Conservation (phyloP, 345 rosid species). For the Erodium maritimum region DNA sequence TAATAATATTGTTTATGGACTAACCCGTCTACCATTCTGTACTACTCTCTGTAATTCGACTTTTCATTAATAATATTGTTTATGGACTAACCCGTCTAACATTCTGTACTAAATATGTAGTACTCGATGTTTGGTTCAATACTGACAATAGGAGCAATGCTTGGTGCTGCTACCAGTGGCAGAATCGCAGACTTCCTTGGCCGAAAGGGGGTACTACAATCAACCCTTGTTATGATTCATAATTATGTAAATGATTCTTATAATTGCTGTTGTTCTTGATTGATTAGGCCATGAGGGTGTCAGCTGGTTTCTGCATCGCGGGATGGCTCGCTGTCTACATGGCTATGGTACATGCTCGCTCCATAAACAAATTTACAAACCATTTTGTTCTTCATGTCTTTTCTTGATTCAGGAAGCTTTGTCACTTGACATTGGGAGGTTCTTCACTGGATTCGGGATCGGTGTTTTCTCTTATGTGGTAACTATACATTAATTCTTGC, state of each 20-base stretch:
- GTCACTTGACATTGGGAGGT: slow-evolving; percentile 69
- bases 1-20: too few species aligned
- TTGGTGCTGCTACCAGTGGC: slow-evolving; percentile 85
- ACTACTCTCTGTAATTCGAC: too few species aligned
- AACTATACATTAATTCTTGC: slow-evolving; percentile 6
- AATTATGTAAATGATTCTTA: background rate
- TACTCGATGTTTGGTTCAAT: slow-evolving; percentile 94
- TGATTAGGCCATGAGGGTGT: slow-evolving; percentile 73
- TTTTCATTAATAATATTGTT: too few species aligned
- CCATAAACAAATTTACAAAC: background rate
- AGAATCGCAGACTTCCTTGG: slow-evolving; percentile 59
- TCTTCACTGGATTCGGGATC: slow-evolving; percentile 78
- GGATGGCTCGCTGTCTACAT: slow-evolving; percentile 84
- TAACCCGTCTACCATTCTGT: too few species aligned
- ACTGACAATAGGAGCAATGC: slow-evolving; percentile 86
- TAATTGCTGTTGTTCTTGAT: background rate
- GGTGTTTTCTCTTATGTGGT: slow-evolving; percentile 93
- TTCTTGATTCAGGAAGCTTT: slow-evolving; percentile 29
- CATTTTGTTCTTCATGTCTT: background rate
- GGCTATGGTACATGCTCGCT: slow-evolving; percentile 26
- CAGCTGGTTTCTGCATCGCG: slow-evolving; percentile 58
- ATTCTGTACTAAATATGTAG: too few species aligned
- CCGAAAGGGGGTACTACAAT: slow-evolving; percentile 59
- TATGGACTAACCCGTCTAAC: too few species aligned
- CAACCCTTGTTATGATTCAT: too few species aligned